Conservation (phyloP, 2,329 filamentous ascomycete species). For the Colletotrichum tamarilloi region DNA sequence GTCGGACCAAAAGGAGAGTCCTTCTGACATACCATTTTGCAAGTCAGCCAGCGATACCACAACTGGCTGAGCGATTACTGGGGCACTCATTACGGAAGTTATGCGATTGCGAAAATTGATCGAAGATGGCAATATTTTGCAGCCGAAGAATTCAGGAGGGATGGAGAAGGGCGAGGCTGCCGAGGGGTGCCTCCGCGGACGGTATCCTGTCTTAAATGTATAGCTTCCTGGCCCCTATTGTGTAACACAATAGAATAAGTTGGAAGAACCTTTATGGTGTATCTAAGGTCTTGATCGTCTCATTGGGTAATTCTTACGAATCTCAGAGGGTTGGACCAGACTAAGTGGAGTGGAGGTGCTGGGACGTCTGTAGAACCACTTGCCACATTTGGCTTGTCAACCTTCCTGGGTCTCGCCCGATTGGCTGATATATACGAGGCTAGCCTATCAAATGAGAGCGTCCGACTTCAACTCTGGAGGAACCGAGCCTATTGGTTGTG, state of each 20-base stretch:
- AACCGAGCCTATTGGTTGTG: background rate
- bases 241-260: background rate
- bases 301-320: conserved; percentile 9
- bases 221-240: background rate
- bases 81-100: background rate
- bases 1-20: no score
- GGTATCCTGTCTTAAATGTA: background rate
- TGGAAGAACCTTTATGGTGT: background rate
- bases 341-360: background rate
- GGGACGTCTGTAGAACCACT: background rate
- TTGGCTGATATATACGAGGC: conserved; percentile 7
- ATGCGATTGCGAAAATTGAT: background rate
- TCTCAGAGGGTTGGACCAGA: background rate
- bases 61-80: conserved; percentile 62
- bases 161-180: background rate
- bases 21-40: conserved; percentile 58
- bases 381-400: background rate
- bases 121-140: background rate
- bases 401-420: background rate
- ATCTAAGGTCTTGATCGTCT: background rate
- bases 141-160: background rate
- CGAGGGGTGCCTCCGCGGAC: background rate
- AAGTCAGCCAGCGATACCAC: conserved; percentile 71
- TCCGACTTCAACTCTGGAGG: background rate
- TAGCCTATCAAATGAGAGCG: background rate